phyloP scores from a whole-genome alignment of 2,329 filamentous ascomycete species.

The Colletotrichum salicis region DNA sequence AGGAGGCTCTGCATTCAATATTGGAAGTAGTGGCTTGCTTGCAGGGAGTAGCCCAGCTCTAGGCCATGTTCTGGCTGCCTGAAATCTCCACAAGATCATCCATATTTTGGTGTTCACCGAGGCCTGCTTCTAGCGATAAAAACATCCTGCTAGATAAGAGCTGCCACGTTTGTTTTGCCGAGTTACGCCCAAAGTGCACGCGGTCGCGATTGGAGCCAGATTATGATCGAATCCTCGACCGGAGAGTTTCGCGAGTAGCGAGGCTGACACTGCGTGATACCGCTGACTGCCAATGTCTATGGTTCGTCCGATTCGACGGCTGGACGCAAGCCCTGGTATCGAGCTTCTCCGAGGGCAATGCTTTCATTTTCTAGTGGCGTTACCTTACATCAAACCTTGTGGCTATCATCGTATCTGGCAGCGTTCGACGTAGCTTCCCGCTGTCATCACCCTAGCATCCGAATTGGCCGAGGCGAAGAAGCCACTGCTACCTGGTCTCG shows the following conservation, averaged over 20 bases:
- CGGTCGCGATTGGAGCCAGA: not conserved
- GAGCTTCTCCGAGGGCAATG: not conserved
- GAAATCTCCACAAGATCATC: constrained; percentile 3
- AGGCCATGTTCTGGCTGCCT: not conserved
- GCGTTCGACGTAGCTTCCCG: not conserved
- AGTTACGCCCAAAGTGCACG: not conserved
- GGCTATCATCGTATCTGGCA: not conserved
- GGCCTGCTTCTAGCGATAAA: constrained; percentile 26
- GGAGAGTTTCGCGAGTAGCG: not conserved
- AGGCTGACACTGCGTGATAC: constrained; percentile 6
- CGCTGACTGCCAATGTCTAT: not conserved
- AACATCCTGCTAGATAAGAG: constrained; percentile 6
- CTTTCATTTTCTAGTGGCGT: constrained; percentile 8
- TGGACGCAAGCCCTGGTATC: not conserved
- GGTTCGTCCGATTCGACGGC: constrained; percentile 16
- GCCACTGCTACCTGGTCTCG: not conserved
- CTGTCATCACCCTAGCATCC: not conserved
- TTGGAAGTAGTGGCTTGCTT: constrained; percentile 9
- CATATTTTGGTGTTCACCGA: constrained; percentile 18
- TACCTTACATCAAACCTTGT: constrained; percentile 5
- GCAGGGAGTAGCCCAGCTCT: constrained; percentile 9
- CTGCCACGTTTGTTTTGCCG: constrained; percentile 11
- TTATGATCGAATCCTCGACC: not conserved
- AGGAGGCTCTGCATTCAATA: constrained; percentile 31
- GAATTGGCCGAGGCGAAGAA: not conserved